Conservation (phyloP, 2,329 filamentous ascomycete species). For the Rhynchosporium graminicola region DNA sequence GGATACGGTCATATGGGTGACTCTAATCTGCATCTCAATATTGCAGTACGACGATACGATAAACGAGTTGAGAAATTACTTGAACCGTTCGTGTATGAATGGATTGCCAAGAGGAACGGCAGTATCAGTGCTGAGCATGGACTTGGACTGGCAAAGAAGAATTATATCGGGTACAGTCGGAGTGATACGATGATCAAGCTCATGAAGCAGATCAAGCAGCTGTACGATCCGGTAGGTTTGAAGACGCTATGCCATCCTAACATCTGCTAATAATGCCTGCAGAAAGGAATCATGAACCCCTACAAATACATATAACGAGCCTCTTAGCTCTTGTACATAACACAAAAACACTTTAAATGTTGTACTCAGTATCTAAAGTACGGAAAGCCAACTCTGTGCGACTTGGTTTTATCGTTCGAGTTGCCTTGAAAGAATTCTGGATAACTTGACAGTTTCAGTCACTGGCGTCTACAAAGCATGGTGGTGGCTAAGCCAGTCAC, state of each 20-base stretch:
- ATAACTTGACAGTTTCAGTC: too few relatives aligned
- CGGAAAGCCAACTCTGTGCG: too few relatives aligned
- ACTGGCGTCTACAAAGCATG: too few relatives aligned
- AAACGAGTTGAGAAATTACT: constrained; percentile 82
- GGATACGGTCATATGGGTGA: constrained; percentile 99
- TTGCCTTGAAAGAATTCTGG: too few relatives aligned
- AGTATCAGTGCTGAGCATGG: constrained; percentile 98
- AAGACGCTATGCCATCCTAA: not conserved
- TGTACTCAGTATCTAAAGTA: too few relatives aligned
- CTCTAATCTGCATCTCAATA: constrained; percentile 90
- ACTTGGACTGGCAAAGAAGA: constrained; percentile 91
- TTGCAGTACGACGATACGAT: constrained; percentile 80
- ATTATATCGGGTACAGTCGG: constrained; percentile 90
- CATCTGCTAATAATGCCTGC: constrained; percentile 33
- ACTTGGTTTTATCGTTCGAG: too few relatives aligned
- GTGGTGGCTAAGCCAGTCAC: too few relatives aligned
- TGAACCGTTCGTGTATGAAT: constrained; percentile 97
- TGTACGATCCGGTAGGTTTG: constrained; percentile 85
- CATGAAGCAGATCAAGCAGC: constrained; percentile 93
- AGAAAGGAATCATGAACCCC: constrained; percentile 99
- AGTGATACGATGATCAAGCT: constrained; percentile 82
- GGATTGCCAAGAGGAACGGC: constrained; percentile 83
- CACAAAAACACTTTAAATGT: not conserved
- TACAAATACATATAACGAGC: constrained; percentile 82
- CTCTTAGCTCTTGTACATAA: not conserved